phyloP scores from a whole-genome alignment of 495 filamentous ascomycete species.

The Trichoderma gamsii region DNA sequence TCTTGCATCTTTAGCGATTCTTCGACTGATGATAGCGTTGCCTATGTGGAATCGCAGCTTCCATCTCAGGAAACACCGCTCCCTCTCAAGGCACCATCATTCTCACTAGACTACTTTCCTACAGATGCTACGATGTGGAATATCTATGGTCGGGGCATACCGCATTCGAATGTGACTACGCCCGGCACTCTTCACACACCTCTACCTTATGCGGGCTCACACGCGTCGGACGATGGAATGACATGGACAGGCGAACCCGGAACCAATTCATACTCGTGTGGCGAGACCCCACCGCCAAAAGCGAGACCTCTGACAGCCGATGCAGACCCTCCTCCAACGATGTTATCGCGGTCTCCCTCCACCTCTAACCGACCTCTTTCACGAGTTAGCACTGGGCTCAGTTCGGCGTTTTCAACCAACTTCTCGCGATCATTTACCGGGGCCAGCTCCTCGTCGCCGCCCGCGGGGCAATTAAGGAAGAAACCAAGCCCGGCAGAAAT shows the following conservation, averaged over 20 bases:
- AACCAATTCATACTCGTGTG: slow-evolving; percentile 50
- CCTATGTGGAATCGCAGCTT: slow-evolving; percentile 40
- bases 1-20: slow-evolving; percentile 79
- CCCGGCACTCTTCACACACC: slow-evolving; percentile 54
- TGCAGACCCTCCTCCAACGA: slow-evolving; percentile 45
- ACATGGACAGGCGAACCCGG: slow-evolving; percentile 43
- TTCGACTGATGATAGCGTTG: slow-evolving; percentile 41
- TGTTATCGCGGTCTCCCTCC: slow-evolving; percentile 62
- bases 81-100: slow-evolving; percentile 58
- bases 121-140: slow-evolving; percentile 54
- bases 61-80: slow-evolving; percentile 50
- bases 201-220: slow-evolving; percentile 53
- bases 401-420: slow-evolving; percentile 61
- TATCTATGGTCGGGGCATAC: slow-evolving; percentile 39
- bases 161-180: slow-evolving; percentile 47
- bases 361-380: slow-evolving; percentile 52
- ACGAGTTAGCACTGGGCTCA: slow-evolving; percentile 52
- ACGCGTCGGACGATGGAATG: slow-evolving; percentile 48
- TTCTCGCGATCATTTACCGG: slow-evolving; percentile 67
- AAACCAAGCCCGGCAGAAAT: slow-evolving; percentile 62
- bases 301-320: not conserved
- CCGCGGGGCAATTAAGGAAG: slow-evolving; percentile 53
- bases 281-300: slow-evolving; percentile 58
- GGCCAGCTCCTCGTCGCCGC: slow-evolving; percentile 64
- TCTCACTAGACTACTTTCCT: slow-evolving; percentile 64